A percentile compares a stretch with the other conserved stretches of the same genome.
phyloP scores from a whole-genome alignment of 139 green algal species.

The Deuterostichococcus epilithicus region DNA sequence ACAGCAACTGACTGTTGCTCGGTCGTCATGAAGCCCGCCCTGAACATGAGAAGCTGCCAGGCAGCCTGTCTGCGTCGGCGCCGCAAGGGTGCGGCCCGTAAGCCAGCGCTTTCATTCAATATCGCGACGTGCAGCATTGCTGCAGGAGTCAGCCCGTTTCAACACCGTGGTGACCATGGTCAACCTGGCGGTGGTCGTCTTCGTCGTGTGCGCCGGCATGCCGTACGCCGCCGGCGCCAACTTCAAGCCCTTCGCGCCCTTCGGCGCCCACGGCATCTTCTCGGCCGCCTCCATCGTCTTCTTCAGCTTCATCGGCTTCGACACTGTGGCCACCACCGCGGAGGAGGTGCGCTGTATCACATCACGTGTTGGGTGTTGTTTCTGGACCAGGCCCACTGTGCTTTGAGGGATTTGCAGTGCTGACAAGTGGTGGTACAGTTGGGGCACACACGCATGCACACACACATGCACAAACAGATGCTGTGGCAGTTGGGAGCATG shows the following conservation, averaged over 20 bases:
- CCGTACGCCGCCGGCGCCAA: constrained; percentile 7
- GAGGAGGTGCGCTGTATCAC: constrained; percentile 13
- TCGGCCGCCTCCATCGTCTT: constrained; percentile 36
- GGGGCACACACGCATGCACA: background rate
- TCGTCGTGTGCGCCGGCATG: background rate
- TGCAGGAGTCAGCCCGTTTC: too few species aligned
- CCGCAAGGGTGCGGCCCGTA: too few species aligned
- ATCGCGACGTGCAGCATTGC: too few species aligned
- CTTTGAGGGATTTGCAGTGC: background rate
- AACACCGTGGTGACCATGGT: constrained; percentile 28
- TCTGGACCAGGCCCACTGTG: background rate
- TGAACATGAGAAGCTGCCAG: too few species aligned
- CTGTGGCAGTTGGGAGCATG: background rate
- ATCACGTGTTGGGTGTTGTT: background rate
- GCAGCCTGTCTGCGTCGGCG: too few species aligned
- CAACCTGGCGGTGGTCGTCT: constrained; percentile 53
- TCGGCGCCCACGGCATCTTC: constrained; percentile 11
- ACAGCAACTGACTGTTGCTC: too few species aligned
- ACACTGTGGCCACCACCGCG: constrained; percentile 23
- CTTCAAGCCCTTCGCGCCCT: constrained; percentile 15
- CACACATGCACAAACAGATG: background rate
- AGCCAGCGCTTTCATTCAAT: too few species aligned
- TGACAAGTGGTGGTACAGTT: background rate
- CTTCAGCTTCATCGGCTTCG: constrained; percentile 71
- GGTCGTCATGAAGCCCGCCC: too few species aligned